Evolutionary conservation across 2,329 filamentous ascomycete species (phyloP).

Genomic region (Fusarium sp.): DNA sequence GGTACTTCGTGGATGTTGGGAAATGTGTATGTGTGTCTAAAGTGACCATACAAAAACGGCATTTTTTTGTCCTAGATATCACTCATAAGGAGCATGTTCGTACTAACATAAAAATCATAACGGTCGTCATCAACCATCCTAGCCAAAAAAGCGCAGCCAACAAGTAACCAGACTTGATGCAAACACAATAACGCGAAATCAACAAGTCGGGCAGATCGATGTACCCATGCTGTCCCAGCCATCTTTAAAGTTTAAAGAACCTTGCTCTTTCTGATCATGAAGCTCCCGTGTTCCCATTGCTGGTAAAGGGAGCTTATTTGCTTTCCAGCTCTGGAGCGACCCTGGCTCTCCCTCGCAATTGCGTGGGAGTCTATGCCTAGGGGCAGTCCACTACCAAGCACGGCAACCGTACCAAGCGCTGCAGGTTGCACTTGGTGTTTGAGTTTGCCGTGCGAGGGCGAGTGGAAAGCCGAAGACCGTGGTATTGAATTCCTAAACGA

Average conservation of each 20-base stretch:
- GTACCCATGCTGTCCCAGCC: not conserved
- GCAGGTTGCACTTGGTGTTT: conserved; percentile 39
- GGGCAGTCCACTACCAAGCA: conserved; percentile 35
- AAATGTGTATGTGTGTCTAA: conserved; percentile 25
- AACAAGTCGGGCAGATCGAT: conserved; percentile 6
- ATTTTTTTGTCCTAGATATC: conserved; percentile 11
- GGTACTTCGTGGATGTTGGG: conserved; percentile 16
- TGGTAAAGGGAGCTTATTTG: conserved; percentile 44
- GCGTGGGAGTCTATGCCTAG: conserved; percentile 21
- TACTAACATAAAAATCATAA: conserved; percentile 12
- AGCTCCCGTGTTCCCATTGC: conserved; percentile 37
- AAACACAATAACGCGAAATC: conserved; percentile 12
- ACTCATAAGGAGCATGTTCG: conserved; percentile 4
- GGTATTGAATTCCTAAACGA: conserved; percentile 43
- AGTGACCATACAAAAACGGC: conserved; percentile 10
- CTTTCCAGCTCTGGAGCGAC: conserved; percentile 30
- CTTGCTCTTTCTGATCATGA: conserved; percentile 29
- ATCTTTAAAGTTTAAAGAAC: conserved; percentile 2
- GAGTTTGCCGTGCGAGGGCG: conserved; percentile 36
- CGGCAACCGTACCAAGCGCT: conserved; percentile 42
- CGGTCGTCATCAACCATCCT: conserved; percentile 5
- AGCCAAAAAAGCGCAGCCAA: conserved; percentile 8
- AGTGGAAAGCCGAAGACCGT: conserved; percentile 33
- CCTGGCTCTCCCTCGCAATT: conserved; percentile 32
- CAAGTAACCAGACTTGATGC: conserved; percentile 3